Evolutionary conservation across 106 monocot genomes (phyloP), one percentile per base, ranked within the genome.

Genomic region (Amphibolis antarctica): DNA sequence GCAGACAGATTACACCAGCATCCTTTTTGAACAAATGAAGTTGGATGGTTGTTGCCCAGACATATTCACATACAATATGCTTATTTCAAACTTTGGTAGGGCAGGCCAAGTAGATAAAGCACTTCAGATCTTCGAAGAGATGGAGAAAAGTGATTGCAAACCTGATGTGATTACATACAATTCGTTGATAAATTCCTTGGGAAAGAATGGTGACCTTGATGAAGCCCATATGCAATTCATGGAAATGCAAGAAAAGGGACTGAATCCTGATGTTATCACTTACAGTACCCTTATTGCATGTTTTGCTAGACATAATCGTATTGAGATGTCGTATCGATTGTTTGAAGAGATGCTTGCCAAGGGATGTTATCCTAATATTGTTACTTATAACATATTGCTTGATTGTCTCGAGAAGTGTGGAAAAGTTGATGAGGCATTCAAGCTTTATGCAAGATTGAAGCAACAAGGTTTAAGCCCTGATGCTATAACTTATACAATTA

Each of bases 121-220:
- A n/a, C 66, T 69, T 45, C 81, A 81, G 53, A 43, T 85, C 13
- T 85, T 99, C 74, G 83, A 91, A 72, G 75, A 85, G 67, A 99
- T 99, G 91, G 85, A 99, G 69, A 66, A 17, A 30, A 71, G 46
- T 63, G 70, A 68, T 28, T 91, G 85, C 57, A 81, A 81, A 63
- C 98, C 98, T 74, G 98, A 99, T 82, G 82, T 91, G 9, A 66
- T 98, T 54, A 91, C 86, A n/a, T 99, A 99, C 71, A 99, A 91
- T 72, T 88, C 91, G 55, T 75, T 99, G 59, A 99, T 99, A 71
- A 87, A 91, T 62, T 78, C 80, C 60, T 78, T 91, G 55, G 88
- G 91, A 17, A 91, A 99, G 71, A 81, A 79, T 78, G 91, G 88
- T 64, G 75, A 91, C 17, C 72, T 99, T 21, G 91, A 99, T 82